These are phyloP conservation scores for Hirschioporus abietinus DNA, from an alignment of 768 basidiomycete genomes.

Conservation along the genomic window DNA sequence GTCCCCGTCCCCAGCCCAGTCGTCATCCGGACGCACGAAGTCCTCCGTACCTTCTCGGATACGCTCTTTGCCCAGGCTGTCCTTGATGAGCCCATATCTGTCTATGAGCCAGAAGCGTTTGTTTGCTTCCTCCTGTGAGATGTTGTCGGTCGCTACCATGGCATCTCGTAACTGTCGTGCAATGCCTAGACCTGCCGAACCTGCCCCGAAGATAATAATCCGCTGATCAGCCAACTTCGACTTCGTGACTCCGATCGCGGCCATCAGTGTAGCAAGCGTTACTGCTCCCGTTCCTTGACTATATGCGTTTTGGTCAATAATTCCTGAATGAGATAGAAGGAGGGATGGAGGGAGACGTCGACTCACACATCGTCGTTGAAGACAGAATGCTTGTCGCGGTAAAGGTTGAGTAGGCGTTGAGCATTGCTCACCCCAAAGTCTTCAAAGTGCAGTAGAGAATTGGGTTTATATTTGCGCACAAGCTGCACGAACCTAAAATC, in stretches of 20 bases:
- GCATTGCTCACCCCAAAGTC: slow-evolving; percentile 82
- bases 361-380: slow-evolving; percentile 84
- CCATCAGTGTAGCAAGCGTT: slow-evolving; percentile 62
- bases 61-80: slow-evolving; percentile 37
- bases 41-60: slow-evolving; percentile 43
- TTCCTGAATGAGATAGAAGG: neutral
- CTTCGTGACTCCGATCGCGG: slow-evolving; percentile 64
- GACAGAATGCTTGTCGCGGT: slow-evolving; percentile 56
- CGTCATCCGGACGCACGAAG: slow-evolving; percentile 53
- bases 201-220: slow-evolving; percentile 74
- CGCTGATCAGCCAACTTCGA: slow-evolving; percentile 65
- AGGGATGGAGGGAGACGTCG: slow-evolving; percentile 6
- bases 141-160: slow-evolving; percentile 46
- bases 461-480: slow-evolving; percentile 65
- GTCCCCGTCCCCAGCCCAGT: slow-evolving; percentile 35
- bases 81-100: slow-evolving; percentile 54
- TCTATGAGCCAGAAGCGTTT: slow-evolving; percentile 71
- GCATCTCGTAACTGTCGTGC: slow-evolving; percentile 72
- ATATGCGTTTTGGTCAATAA: slow-evolving; percentile 4
- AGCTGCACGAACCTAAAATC: slow-evolving; percentile 62
- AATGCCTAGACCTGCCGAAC: slow-evolving; percentile 80
- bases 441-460: slow-evolving; percentile 73
- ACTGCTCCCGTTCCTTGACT: slow-evolving; percentile 78
- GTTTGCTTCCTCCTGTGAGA: slow-evolving; percentile 51
- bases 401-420: slow-evolving; percentile 56